A percentile compares a stretch with the other conserved stretches of the same genome.
Conservation (phyloP, 768 basidiomycete genomes). For the Lentinula lateritia region DNA sequence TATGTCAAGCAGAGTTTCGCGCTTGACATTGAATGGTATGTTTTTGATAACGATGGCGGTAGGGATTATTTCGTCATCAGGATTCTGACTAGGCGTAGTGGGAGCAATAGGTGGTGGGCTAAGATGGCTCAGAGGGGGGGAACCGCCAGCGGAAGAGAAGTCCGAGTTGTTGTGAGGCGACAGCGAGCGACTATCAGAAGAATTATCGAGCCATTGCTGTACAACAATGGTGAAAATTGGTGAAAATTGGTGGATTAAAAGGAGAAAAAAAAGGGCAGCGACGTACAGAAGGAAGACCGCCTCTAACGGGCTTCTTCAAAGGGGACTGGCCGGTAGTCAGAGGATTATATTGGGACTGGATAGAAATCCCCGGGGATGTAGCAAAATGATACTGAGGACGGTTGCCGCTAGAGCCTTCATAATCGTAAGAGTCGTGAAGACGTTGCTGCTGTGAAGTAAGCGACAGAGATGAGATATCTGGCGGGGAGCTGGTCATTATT, state of each 20-base stretch:
- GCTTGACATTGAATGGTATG: conserved; percentile 98
- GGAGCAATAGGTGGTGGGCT: conserved; percentile 41
- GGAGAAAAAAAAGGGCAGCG: conserved; percentile 11
- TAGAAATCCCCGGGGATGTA: conserved; percentile 49
- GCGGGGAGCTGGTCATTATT: conserved; percentile 78
- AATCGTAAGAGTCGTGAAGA: conserved; percentile 84
- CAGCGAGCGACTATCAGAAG: conserved; percentile 71
- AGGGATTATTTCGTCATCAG: conserved; percentile 92
- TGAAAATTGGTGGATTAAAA: conserved; percentile 6
- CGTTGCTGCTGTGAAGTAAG: conserved; percentile 59
- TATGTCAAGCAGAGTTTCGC: conserved; percentile 92
- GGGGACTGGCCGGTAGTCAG: conserved; percentile 60
- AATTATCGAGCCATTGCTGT: conserved; percentile 85
- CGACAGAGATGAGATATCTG: conserved; percentile 74
- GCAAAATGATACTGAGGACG: conserved; percentile 69
- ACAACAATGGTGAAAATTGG: conserved; percentile 14
- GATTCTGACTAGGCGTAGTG: conserved; percentile 43
- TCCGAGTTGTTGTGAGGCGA: conserved; percentile 87
- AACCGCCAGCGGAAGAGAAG: conserved; percentile 83
- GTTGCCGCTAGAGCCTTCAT: conserved; percentile 51
- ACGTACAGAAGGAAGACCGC: conserved; percentile 71
- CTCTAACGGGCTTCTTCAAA: conserved; percentile 60
- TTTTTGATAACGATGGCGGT: conserved; percentile 99
- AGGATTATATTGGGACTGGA: conserved; percentile 54
- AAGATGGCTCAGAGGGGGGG: conserved; percentile 57